phyloP scores from a whole-genome alignment of 768 basidiomycete genomes.

The Boletus bicolor region DNA sequence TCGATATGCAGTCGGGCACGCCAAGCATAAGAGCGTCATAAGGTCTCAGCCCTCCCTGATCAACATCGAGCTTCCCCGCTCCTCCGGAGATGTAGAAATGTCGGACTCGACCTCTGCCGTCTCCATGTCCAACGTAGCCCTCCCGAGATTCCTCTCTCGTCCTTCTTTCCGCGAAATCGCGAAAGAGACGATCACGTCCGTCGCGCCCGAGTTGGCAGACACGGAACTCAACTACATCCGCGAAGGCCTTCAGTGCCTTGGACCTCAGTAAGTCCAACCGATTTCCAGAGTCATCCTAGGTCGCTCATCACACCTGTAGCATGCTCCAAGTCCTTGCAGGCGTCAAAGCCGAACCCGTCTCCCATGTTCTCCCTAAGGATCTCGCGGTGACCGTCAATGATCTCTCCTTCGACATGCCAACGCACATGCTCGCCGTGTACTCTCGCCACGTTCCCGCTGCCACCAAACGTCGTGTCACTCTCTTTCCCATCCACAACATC shows the following conservation, averaged over 20 bases:
- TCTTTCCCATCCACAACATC: slow-evolving; percentile 38
- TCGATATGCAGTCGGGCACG: slow-evolving; percentile 37
- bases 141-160: slow-evolving; percentile 27
- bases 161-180: slow-evolving; percentile 15
- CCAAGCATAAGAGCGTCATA: slow-evolving; percentile 33
- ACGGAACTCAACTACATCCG: slow-evolving; percentile 26
- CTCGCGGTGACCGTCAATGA: slow-evolving; percentile 27
- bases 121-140: slow-evolving; percentile 7
- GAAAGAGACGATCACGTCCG: slow-evolving; percentile 11
- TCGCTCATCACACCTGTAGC: slow-evolving; percentile 17
- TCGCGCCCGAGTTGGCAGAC: slow-evolving; percentile 28
- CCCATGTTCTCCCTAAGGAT: slow-evolving; percentile 29
- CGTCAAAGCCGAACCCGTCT: slow-evolving; percentile 18
- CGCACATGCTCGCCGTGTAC: slow-evolving; percentile 32
- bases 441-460: slow-evolving; percentile 20
- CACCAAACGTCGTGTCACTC: slow-evolving; percentile 30
- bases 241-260: slow-evolving; percentile 27
- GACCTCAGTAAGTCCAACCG: slow-evolving; percentile 21
- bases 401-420: slow-evolving; percentile 32
- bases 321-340: slow-evolving; percentile 33
- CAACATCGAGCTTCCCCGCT: slow-evolving; percentile 29
- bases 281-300: neutral
- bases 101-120: slow-evolving; percentile 5
- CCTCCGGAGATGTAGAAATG: slow-evolving; percentile 5
- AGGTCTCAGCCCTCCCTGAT: slow-evolving; percentile 20